Base-by-base conservation (phyloP, 164 flowering plant genomes). In the Warburgia ugandensis region DNA sequence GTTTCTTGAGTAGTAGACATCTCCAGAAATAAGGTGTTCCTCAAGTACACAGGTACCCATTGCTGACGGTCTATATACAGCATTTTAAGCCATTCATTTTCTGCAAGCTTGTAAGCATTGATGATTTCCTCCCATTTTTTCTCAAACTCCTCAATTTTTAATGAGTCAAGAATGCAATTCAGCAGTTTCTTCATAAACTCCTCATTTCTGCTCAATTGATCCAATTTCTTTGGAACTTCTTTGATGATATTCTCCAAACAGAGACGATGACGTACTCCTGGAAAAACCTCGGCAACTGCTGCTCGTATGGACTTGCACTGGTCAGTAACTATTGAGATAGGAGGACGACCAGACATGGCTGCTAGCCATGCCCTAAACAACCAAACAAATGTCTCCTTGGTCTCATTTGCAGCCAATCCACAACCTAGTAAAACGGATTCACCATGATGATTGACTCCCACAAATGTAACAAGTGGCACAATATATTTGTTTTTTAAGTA, bases 241-340 rank as follows among this genome's bases (percentile, higher is more conserved):
- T 82, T 82, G 44, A 75, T 75, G 63, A 90, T 77, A 48, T 86
- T 84, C 84, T 85, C 81, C 58, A 81, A 77, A 75, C 91, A 84
- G 64, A 80, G 77, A n/a, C 91, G 77, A 20, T 84, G 97, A 6
- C 84, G 79, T 6, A 88, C 70, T 28, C 75, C 69, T 2, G 97
- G 95, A 41, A 84, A 74, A 54, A 86, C 95, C 59, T 79, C 77
- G 26, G 62, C 65, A 37, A 86, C 64, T 36, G 91, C 84, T 19
- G 79, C 69, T n/a, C 74, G 66, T 32, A 90, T 86, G 21, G 81
- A 76, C 0, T 65, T 48, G 63, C 84, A 84, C 56, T 84, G 76
- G 64, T 90, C 95, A 16, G 90, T 82, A 25, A 92, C 84, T 32
- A 90, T 80, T 5, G 88, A 78, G n/a, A 72, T 61, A 0, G 97